phyloP scores from a whole-genome alignment of 805 yeast species.

The Candida loeiensis region DNA sequence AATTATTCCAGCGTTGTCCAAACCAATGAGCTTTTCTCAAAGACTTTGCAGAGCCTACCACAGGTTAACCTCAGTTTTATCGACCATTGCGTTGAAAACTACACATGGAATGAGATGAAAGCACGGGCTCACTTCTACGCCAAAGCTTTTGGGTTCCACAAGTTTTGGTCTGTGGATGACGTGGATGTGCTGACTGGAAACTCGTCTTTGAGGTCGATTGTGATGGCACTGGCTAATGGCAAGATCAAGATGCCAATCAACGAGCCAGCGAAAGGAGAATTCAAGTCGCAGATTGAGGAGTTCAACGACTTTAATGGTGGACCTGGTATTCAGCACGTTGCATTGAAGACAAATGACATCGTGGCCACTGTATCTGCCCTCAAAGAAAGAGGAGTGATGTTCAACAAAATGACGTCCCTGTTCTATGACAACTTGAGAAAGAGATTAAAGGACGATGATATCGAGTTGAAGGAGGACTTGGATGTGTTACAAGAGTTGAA shows the following conservation, averaged over 20 bases:
- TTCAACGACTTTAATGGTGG: constrained; percentile 72
- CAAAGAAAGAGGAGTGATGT: constrained; percentile 63
- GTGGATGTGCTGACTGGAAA: constrained; percentile 64
- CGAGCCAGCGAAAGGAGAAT: constrained; percentile 71
- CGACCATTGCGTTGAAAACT: constrained; percentile 83
- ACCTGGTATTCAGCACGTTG: constrained; percentile 84
- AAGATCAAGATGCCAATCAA: constrained; percentile 75
- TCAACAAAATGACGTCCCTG: constrained; percentile 53
- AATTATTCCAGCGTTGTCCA: constrained; percentile 28
- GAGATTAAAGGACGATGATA: constrained; percentile 42
- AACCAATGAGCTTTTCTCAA: constrained; percentile 5
- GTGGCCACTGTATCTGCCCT: constrained; percentile 51
- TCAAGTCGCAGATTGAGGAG: constrained; percentile 78
- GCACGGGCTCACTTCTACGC: constrained; percentile 58
- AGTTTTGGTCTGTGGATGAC: constrained; percentile 85
- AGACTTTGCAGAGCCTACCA: constrained; percentile 6
- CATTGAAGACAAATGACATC: constrained; percentile 62
- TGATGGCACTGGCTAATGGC: constrained; percentile 69
- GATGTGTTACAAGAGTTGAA: constrained; percentile 47
- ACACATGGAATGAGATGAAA: constrained; percentile 65
- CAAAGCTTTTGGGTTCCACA: constrained; percentile 64
- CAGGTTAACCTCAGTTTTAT: constrained; percentile 39
- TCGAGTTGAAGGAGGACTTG: constrained; percentile 52
- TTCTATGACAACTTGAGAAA: constrained; percentile 54
- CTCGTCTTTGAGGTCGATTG: constrained; percentile 69